phyloP scores from a whole-genome alignment of 176 grass and related monocot species.

The Oropetium thomaeum region DNA sequence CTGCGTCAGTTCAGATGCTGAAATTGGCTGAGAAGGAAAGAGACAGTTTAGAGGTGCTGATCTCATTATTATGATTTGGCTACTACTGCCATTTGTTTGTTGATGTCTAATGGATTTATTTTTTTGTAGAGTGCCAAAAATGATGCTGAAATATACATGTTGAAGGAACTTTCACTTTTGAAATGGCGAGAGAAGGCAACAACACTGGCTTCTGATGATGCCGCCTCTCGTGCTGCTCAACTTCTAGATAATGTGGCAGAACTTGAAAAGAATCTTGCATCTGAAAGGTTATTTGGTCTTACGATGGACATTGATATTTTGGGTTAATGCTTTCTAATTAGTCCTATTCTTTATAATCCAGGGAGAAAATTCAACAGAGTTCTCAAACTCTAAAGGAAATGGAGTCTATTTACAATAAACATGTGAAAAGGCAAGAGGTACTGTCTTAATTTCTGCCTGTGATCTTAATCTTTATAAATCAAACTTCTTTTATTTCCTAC shows the following conservation, averaged over 20 bases:
- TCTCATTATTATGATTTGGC: constrained; percentile 29
- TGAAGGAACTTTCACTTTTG: constrained; percentile 89
- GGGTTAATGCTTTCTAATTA: constrained; percentile 17
- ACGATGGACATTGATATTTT: not conserved
- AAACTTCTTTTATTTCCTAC: constrained; percentile 20
- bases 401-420: constrained; percentile 64
- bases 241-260: constrained; percentile 61
- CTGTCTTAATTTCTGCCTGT: constrained; percentile 11
- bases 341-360: constrained; percentile 39
- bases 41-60: constrained; percentile 80
- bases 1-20: constrained; percentile 78
- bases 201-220: constrained; percentile 72
- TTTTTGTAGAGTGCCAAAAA: constrained; percentile 84
- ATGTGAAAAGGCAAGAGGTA: constrained; percentile 93
- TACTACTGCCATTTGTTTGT: not conserved
- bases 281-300: constrained; percentile 62
- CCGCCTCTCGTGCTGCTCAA: constrained; percentile 55
- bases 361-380: constrained; percentile 71
- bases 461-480: not conserved
- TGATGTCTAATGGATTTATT: constrained; percentile 20
- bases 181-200: constrained; percentile 97
- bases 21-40: constrained; percentile 98
- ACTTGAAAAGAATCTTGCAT: constrained; percentile 53
- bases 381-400: constrained; percentile 63
- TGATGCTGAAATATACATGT: constrained; percentile 88